These are phyloP conservation scores for Aspergillus cristatus DNA, from an alignment of 495 filamentous ascomycete species.

Conservation along the genomic window DNA sequence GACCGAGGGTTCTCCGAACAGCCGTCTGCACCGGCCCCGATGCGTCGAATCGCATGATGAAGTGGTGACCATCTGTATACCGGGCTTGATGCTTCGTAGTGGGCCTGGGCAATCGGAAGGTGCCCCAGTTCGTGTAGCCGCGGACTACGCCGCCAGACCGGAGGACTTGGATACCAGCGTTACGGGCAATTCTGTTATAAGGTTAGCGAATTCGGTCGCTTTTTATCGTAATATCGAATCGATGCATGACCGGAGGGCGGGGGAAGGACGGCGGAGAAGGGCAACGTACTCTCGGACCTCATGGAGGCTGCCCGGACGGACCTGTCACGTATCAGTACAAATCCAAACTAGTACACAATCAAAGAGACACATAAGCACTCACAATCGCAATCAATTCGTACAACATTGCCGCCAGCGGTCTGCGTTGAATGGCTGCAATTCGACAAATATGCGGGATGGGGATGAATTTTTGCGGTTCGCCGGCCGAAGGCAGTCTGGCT, in stretches of 20 bases:
- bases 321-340: slow-evolving; percentile 40
- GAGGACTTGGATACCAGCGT: slow-evolving; percentile 76
- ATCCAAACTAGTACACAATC: slow-evolving; percentile 3
- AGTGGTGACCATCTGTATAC: slow-evolving; percentile 84
- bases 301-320: slow-evolving; percentile 73
- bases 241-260: too few species aligned
- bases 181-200: slow-evolving; percentile 66
- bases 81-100: slow-evolving; percentile 66
- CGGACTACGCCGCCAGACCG: slow-evolving; percentile 82
- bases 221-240: slow-evolving; percentile 2
- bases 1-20: slow-evolving; percentile 62
- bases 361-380: slow-evolving; percentile 22
- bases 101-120: slow-evolving; percentile 69
- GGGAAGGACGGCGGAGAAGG: slow-evolving; percentile 2
- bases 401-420: slow-evolving; percentile 54
- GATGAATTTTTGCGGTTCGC: neutral
- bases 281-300: slow-evolving; percentile 86
- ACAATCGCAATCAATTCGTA: slow-evolving; percentile 97
- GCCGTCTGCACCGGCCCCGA: slow-evolving; percentile 58
- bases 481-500: neutral
- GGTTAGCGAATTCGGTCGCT: slow-evolving; percentile 8
- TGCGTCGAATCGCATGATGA: slow-evolving; percentile 92
- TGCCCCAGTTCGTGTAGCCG: slow-evolving; percentile 88
- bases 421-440: neutral
- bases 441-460: neutral